Evolutionary conservation across 2,329 filamentous ascomycete genomes (phyloP).

Genomic region (Neofusicoccum parvum): DNA sequence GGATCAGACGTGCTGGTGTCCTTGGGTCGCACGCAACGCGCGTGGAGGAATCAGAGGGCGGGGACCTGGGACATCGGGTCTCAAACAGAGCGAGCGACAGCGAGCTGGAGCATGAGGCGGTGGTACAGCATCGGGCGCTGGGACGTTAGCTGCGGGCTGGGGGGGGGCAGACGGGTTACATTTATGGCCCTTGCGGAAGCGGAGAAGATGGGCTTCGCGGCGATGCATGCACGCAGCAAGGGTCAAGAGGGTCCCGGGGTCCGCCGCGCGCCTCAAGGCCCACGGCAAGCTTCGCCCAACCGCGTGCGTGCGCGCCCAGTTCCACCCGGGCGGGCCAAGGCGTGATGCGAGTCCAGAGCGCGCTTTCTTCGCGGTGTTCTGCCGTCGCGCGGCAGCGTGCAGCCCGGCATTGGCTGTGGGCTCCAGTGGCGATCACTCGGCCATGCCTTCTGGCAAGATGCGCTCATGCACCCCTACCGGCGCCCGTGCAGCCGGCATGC

Average conservation of each 20-base stretch:
- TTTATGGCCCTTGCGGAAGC: constrained; percentile 18
- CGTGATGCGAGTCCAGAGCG: constrained; percentile 15
- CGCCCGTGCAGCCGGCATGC: background rate
- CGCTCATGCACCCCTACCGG: constrained; percentile 5
- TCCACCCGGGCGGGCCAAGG: constrained; percentile 15
- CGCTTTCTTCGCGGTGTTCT: background rate
- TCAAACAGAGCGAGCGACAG: constrained; percentile 13
- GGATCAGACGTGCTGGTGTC: background rate
- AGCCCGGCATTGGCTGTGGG: constrained; percentile 1
- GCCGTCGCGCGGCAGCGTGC: constrained; percentile 16
- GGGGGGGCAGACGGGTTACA: constrained; percentile 11
- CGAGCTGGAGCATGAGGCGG: background rate
- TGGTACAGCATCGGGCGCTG: constrained; percentile 14
- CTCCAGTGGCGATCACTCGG: background rate
- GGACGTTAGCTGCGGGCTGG: background rate
- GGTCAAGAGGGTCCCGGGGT: background rate
- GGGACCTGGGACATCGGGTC: background rate
- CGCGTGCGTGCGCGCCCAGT: constrained; percentile 6
- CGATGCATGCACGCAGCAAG: constrained; percentile 11
- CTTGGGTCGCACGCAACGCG: background rate
- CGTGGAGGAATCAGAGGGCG: background rate
- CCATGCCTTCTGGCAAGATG: background rate
- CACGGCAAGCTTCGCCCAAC: background rate
- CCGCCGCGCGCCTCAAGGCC: constrained; percentile 1
- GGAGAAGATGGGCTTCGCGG: constrained; percentile 8